These are phyloP conservation scores for Lithocarpus polystachyus DNA, from an alignment of 306 rosid species.

Conservation along the genomic window DNA sequence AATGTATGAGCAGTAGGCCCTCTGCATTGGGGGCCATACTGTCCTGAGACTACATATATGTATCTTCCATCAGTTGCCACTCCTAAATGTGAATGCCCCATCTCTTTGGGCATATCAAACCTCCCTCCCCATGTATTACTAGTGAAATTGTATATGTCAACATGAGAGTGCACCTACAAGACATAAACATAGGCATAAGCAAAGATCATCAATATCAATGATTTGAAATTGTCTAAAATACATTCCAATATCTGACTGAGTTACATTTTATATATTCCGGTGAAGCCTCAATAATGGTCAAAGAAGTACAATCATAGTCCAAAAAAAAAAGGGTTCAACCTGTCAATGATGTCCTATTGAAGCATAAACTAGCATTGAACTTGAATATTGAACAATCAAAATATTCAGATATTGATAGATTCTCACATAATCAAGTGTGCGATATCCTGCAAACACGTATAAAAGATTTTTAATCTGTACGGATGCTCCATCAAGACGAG, in stretches of 20 bases:
- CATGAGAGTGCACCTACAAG: slow-evolving; percentile 81
- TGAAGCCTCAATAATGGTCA: background rate
- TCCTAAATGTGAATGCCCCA: slow-evolving; percentile 93
- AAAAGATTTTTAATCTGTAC: slow-evolving; percentile 63
- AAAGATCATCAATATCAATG: background rate
- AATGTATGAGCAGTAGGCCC: slow-evolving; percentile 56
- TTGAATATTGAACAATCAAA: background rate
- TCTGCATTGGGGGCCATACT: slow-evolving; percentile 83
- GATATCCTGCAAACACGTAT: slow-evolving; percentile 81
- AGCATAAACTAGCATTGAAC: background rate
- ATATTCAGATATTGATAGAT: background rate
- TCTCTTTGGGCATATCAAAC: slow-evolving; percentile 71
- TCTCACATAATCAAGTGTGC: slow-evolving; percentile 62
- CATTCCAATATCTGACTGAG: background rate
- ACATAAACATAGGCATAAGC: background rate
- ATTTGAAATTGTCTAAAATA: background rate
- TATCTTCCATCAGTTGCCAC: slow-evolving; percentile 82
- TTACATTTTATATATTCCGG: background rate
- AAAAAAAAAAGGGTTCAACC: background rate
- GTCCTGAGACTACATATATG: slow-evolving; percentile 76
- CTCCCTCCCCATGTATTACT: slow-evolving; percentile 56
- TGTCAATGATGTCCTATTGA: background rate
- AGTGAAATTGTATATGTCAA: slow-evolving; percentile 66
- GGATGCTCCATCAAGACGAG: slow-evolving; percentile 81
- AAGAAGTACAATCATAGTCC: background rate